Evolutionary conservation across 2,329 filamentous ascomycete species (phyloP), one percentile per base, ranked within the genome.

Genomic region (Ramichloridium luteum): DNA sequence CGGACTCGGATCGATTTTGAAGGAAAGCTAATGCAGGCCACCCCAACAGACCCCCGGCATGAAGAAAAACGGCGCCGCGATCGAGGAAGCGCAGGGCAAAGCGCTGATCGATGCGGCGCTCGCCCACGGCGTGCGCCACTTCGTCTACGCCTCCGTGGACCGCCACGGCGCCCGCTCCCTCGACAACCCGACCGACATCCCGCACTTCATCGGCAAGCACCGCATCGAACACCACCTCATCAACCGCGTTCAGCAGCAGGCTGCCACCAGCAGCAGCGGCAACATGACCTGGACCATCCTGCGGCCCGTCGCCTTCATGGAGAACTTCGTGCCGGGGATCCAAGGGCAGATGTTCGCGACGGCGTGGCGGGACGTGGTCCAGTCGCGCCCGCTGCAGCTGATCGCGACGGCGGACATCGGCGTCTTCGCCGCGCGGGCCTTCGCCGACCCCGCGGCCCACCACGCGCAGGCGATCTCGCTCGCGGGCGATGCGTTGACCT

Each of bases 111-210:
- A 79, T 40, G 68, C 64, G 27, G 60, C 68, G 3, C 47, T 78
- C 35, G 61, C 64, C 27, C 51, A 68, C 18, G 61, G 62, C 8
- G 71, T 80, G 27, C 61, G 64, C 38, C 66, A 73, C 47, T 77
- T 80, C 43, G 67, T 80, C 20, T 80, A 77, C 55, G 68, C 62
- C 30, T 71, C 65, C 31, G 71, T 77, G 15, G 76, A 80, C 43
- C 70, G 75, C 16, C 72, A 73, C 26, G 74, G 74, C 27, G n/a
- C n/a, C n/a, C n/a, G n/a, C n/a, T n/a, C n/a, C n/a, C n/a, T n/a
- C n/a, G n/a, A n/a, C n/a, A n/a, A n/a, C n/a, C n/a, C n/a, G n/a
- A n/a, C n/a, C n/a, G 50, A 51, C 23, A 62, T 79, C 28, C 68
- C 70, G 1, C 74, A 80, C 51, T 80, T 52, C 37, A 35, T 40